Percentiles rank a stretch among this genome's conserved stretches.
Conservation (phyloP, 2,329 filamentous ascomycete genomes). For the Aureobasidium leucospermi region DNA sequence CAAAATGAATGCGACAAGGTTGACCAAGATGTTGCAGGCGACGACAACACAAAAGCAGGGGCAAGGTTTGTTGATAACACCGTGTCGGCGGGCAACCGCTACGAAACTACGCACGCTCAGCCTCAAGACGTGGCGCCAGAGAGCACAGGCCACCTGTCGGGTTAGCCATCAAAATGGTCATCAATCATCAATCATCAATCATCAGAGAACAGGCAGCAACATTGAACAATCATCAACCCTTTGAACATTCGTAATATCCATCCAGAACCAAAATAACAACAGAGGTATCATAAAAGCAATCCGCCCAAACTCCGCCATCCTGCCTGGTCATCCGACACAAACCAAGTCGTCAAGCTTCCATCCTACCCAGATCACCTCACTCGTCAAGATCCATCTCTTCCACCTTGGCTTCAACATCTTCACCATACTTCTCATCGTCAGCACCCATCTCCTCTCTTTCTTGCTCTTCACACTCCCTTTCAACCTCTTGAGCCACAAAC, state of each 20-base stretch:
- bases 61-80: constrained; percentile 7
- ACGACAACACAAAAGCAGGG: not conserved
- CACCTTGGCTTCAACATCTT: not conserved
- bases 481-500: constrained; percentile 89
- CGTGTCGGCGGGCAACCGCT: constrained; percentile 4
- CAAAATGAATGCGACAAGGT: not conserved
- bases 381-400: constrained; percentile 12
- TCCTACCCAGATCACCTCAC: not conserved
- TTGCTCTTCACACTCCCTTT: constrained; percentile 50
- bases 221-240: not conserved
- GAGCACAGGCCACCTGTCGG: not conserved
- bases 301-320: not conserved
- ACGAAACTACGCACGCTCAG: not conserved
- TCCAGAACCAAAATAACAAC: not conserved
- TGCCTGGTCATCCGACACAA: not conserved
- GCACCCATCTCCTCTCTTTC: constrained; percentile 25
- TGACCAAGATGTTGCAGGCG: not conserved
- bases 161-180: not conserved
- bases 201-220: not conserved
- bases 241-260: not conserved
- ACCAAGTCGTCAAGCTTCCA: not conserved
- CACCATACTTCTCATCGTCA: constrained; percentile 9
- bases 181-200: not conserved
- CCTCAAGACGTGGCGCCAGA: not conserved
- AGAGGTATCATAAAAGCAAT: constrained; percentile 9